Evolutionary conservation across 2,329 filamentous ascomycete genomes (phyloP).

Genomic region (Oidium heveae): DNA sequence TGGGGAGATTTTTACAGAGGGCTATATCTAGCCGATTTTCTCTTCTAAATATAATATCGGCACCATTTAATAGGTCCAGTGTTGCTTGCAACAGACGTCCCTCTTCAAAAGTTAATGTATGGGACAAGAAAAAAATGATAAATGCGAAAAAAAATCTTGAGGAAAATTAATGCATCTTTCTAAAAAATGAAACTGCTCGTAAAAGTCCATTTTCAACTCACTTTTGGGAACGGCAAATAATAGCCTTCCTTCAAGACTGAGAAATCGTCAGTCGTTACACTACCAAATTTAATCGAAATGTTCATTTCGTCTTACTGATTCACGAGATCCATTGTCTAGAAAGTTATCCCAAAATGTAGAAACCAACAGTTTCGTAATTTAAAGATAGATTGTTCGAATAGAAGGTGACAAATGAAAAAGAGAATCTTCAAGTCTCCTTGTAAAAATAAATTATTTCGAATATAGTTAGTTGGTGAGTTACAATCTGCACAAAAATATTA

Average conservation of each 20-base stretch:
- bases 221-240: conserved; percentile 98
- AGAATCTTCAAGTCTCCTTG: no score
- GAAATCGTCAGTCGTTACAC: conserved; percentile 1
- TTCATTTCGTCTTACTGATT: conserved; percentile 23
- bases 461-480: no score
- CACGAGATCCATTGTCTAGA: conserved; percentile 41
- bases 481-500: no score
- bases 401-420: no score
- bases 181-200: no score
- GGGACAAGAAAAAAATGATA: no score
- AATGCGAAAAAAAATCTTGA: no score
- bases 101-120: conserved; percentile 32
- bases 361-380: no score
- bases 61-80: conserved; percentile 74
- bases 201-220: conserved; percentile 20
- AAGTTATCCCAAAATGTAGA: no score
- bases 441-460: no score
- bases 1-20: conserved; percentile 85
- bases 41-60: conserved; percentile 88
- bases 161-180: no score
- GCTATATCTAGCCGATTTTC: conserved; percentile 92
- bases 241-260: conserved; percentile 70
- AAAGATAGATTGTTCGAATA: no score
- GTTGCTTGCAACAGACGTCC: conserved; percentile 72
- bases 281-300: background rate